Conservation (phyloP, 208 protist species). For the Crithidia mellificae region DNA sequence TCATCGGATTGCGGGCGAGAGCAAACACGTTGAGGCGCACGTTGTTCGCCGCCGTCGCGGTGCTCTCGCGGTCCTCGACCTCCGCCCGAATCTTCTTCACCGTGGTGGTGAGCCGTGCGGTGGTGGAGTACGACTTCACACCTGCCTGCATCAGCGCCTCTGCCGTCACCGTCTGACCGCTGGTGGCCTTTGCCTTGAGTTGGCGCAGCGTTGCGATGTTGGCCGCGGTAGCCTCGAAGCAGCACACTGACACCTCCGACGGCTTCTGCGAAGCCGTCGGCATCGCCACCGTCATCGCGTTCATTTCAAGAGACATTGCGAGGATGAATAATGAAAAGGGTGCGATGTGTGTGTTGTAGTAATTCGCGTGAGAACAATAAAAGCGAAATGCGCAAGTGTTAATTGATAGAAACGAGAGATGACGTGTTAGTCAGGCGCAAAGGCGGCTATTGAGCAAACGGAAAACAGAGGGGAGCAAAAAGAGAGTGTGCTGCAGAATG, state of each 20-base stretch:
- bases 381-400: background rate
- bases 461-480: background rate
- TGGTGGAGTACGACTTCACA: background rate
- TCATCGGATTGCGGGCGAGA: background rate
- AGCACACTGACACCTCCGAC: background rate
- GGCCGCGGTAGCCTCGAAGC: constrained; percentile 12
- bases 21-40: constrained; percentile 12
- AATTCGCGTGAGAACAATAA: background rate
- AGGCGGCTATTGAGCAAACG: background rate
- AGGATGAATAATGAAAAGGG: too few species aligned
- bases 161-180: background rate
- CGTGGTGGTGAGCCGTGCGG: background rate
- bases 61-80: background rate
- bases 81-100: constrained; percentile 3
- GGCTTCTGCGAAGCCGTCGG: background rate
- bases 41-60: background rate
- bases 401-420: too few species aligned
- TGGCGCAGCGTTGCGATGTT: constrained; percentile 13
- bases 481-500: background rate
- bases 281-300: constrained; percentile 5
- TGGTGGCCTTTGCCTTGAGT: background rate
- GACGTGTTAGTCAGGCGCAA: too few species aligned
- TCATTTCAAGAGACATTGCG: background rate
- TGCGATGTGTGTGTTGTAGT: too few species aligned
- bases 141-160: background rate